phyloP scores from a whole-genome alignment of 2,329 filamentous ascomycete genomes.

The Epichloe brachyelytri region DNA sequence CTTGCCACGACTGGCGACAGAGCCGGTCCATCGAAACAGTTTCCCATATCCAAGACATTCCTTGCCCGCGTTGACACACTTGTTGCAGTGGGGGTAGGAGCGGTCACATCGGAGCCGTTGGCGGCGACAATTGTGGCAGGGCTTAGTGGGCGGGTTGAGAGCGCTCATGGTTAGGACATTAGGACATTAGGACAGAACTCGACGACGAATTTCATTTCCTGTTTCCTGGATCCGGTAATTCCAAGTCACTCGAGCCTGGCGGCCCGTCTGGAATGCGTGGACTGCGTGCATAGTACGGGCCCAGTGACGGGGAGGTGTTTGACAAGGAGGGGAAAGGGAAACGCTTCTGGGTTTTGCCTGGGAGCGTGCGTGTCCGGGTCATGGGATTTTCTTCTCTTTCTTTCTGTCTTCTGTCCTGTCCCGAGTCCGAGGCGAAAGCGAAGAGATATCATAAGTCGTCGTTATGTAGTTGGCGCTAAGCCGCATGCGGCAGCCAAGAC shows the following conservation, averaged over 20 bases:
- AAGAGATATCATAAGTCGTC: not conserved
- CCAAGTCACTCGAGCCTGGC: constrained; percentile 6
- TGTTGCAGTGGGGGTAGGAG: constrained; percentile 36
- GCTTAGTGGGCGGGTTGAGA: constrained; percentile 17
- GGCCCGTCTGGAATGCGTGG: constrained; percentile 4
- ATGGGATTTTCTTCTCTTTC: not conserved
- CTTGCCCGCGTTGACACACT: constrained; percentile 33
- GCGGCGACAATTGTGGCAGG: constrained; percentile 42
- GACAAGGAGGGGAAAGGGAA: not conserved
- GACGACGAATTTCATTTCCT: constrained; percentile 1
- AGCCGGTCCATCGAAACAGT: constrained; percentile 39
- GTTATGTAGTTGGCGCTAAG: constrained; percentile 12
- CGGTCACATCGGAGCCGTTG: constrained; percentile 40
- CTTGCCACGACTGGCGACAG: constrained; percentile 30
- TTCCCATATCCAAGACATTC: constrained; percentile 42
- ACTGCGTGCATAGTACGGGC: constrained; percentile 4
- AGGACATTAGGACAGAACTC: not conserved
- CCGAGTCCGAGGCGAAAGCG: no score
- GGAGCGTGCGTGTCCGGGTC: not conserved
- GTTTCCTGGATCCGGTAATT: not conserved
- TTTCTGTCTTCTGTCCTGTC: not conserved
- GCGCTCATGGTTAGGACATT: constrained; percentile 1
- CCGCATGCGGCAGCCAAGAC: constrained; percentile 19
- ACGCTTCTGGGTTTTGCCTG: not conserved
- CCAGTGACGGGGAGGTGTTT: constrained; percentile 1